Base-by-base conservation (phyloP, 2,329 filamentous ascomycete genomes). In the Coleophoma cylindrospora region DNA sequence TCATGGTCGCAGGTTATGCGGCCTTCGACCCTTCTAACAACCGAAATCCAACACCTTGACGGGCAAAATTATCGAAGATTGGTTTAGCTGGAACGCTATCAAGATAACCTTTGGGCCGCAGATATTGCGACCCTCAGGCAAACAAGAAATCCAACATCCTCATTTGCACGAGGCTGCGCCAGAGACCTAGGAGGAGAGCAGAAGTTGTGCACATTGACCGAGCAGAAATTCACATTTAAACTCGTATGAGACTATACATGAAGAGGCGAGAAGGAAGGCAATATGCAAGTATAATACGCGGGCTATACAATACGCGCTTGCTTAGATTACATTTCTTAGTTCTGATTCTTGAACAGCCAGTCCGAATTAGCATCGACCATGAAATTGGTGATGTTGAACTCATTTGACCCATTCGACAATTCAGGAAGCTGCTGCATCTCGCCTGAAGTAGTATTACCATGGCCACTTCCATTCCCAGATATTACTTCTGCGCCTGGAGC, bases 301-400 rank as follows among this genome's bases (percentile, higher is more conserved):
- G 27, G 27, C 27, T 3, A 27, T 27, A 27, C 6, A 27, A 27
- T 27, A 27, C 27, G 27, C 27, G 4, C 27, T 27, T 27, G 27
- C 27, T 27, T 27, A 10, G 27, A 27, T 27, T 7, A 8, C 9
- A 10, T 34, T 13, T n/a, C 13, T 61, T 49, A 61, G 33, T 54
- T 60, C 50, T 63, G 57, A 38, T 76, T 74, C 61, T 84, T 84
- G 51, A 82, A 84, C n/a, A 89, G 74, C 86, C 86, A 89, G 64
- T 89, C 86, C 54, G 82, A 83, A 58, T 80, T 87, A 2, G 80
- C 82, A 68, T 89, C 85, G 32, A 87, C 78, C 79, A 86, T 88
- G 59, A 87, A 89, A 60, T 89, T 87, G 43, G 83, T 87, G 52
- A 89, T 89, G 59, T 89, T 89, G 59, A 86, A 88, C 65, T 88